phyloP scores from a whole-genome alignment of 192 early-diverging fungal genomes.

The Backusella tarrabulga region DNA sequence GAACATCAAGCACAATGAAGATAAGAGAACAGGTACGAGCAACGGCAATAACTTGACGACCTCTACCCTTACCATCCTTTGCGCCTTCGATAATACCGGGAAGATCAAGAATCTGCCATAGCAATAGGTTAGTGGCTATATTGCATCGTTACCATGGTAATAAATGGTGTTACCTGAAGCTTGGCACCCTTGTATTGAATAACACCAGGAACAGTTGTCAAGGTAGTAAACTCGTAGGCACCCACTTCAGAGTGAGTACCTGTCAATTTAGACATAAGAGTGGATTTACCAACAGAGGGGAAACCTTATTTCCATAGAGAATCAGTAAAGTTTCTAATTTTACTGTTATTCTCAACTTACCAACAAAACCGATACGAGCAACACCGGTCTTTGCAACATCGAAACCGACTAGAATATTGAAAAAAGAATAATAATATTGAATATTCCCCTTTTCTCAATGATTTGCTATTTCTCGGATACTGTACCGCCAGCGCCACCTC shows the following conservation, averaged over 20 bases:
- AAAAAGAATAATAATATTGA: not conserved
- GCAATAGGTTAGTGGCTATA: not conserved
- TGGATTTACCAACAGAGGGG: conserved; percentile 97
- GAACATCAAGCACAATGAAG: conserved; percentile 94
- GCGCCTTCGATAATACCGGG: conserved; percentile 98
- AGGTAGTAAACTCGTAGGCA: conserved; percentile 98
- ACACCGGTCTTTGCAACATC: conserved; percentile 99
- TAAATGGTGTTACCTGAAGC: conserved; percentile 60
- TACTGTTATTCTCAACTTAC: conserved; percentile 9
- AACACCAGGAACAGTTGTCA: conserved; percentile 97
- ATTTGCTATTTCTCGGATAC: not conserved
- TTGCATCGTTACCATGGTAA: not conserved
- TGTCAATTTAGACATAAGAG: conserved; percentile 96
- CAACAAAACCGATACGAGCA: conserved; percentile 95
- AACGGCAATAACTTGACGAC: conserved; percentile 65
- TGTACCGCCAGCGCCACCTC: conserved; percentile 81
- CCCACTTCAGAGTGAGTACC: conserved; percentile 96
- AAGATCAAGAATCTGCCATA: conserved; percentile 85
- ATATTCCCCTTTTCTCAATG: not conserved
- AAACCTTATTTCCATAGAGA: conserved; percentile 57
- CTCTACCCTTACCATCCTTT: conserved; percentile 99
- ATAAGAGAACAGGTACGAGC: conserved; percentile 97
- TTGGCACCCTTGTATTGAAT: conserved; percentile 97
- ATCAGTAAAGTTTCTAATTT: not conserved
- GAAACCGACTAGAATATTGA: conserved; percentile 72